Evolutionary conservation across 176 grass and related monocot genomes (phyloP).

Genomic region (Avena eriantha): DNA sequence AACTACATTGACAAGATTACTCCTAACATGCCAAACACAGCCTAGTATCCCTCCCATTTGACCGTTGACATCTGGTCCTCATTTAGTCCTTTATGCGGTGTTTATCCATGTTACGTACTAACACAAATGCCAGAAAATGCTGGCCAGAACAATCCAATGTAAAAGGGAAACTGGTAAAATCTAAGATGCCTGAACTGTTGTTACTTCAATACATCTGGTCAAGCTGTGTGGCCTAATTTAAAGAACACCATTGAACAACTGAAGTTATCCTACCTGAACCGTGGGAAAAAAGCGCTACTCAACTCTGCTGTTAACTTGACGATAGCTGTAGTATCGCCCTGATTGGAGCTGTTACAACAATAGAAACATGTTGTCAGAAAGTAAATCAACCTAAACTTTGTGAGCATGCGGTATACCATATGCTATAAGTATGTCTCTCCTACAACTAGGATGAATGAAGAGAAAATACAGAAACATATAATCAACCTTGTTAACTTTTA

Average conservation of each 20-base stretch:
- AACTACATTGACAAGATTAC: too few relatives aligned
- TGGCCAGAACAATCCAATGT: not conserved
- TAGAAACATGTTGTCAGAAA: constrained; percentile 47
- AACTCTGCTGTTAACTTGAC: constrained; percentile 68
- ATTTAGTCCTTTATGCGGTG: not conserved
- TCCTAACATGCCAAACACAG: not conserved
- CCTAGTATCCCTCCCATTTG: not conserved
- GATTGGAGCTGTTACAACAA: constrained; percentile 46
- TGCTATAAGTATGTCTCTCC: not conserved
- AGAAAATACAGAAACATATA: not conserved
- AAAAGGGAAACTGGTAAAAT: constrained; percentile 17
- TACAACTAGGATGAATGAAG: constrained; percentile 23
- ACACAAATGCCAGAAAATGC: not conserved
- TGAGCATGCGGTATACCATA: constrained; percentile 20
- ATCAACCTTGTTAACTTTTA: constrained; percentile 9
- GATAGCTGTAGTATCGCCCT: constrained; percentile 33
- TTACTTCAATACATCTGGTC: not conserved
- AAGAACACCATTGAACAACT: not conserved
- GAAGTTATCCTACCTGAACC: constrained; percentile 70
- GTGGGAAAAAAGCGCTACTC: constrained; percentile 88
- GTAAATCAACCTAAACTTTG: constrained; percentile 27
- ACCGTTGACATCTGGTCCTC: not conserved
- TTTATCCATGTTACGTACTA: constrained; percentile 12
- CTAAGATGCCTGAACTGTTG: constrained; percentile 14
- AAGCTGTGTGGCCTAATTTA: not conserved